These are phyloP conservation scores for Mycena galopus DNA, from an alignment of 768 basidiomycete genomes.

Conservation along the genomic window DNA sequence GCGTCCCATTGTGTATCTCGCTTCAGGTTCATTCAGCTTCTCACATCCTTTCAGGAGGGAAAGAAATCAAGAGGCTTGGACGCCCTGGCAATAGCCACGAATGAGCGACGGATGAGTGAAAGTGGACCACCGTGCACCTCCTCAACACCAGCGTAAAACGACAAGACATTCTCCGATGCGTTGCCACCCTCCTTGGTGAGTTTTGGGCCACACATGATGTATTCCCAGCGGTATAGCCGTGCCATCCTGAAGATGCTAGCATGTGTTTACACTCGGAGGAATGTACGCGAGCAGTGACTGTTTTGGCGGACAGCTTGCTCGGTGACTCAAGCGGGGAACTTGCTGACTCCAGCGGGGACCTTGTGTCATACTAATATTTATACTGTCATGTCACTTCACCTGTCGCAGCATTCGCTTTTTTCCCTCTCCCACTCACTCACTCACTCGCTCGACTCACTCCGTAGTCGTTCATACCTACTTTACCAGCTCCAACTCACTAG, in stretches of 20 bases:
- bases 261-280: too few species aligned
- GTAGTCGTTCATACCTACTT: too few species aligned
- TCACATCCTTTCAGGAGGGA: not conserved
- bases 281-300: too few species aligned
- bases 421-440: too few species aligned
- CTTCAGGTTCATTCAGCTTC: not conserved
- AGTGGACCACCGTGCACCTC: conserved; percentile 44
- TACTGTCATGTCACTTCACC: too few species aligned
- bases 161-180: conserved; percentile 54
- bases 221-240: conserved; percentile 47
- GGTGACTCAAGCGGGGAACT: too few species aligned
- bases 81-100: not conserved
- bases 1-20: conserved; percentile 10
- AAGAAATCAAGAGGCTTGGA: not conserved
- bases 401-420: too few species aligned
- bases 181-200: conserved; percentile 58
- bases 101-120: not conserved
- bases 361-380: too few species aligned
- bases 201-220: conserved; percentile 49
- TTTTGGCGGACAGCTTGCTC: too few species aligned
- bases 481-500: too few species aligned
- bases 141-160: conserved; percentile 46
- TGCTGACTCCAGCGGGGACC: too few species aligned
- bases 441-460: too few species aligned
- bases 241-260: conserved; percentile 27